Base-by-base conservation (phyloP, 139 green algal species). In the Chlorella sp. region DNA sequence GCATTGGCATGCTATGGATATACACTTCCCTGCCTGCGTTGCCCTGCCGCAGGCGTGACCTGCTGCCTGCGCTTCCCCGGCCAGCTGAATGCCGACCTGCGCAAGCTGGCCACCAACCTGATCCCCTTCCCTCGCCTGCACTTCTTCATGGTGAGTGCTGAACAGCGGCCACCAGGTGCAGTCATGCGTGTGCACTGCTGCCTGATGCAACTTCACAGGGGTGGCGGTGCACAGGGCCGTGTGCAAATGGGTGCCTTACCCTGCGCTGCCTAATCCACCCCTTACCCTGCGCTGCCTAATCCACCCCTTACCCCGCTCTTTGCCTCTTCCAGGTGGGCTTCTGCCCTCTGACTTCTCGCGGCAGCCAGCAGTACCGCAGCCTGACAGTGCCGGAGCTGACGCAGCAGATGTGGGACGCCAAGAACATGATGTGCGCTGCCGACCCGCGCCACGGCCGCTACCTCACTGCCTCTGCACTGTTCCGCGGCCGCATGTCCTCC, bases 351-450 rank as follows among this genome's bases (percentile, higher is more conserved):
- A 99, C 97, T 63, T 97, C 92, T 55, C 95, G 97, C 83, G 97
- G 97, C 85, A 97, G 92, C 80, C 97, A 99, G 95, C 96, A 98
- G 90, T 99, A 99, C 90, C 93, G 97, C 56, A 94, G 88, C 51
- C 91, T 99, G 39, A 98, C 96, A 13, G 97, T 99, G n/a, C 97
- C 97, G n/a, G 97, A 99, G 94, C 93, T 99, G 63, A 99, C 97
- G 51, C 96, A 99, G 95, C 96, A 99, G 94, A 99, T 99, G 97
- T 99, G 96, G 96, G 97, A 99, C 83, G 96, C 97, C 80, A 99
- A 99, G 92, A 99, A 99, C 95, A 99, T 99, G 97, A 99, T 99
- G 97, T 99, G 97, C 90, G 97, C 97, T 26, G 97, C 97, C 47
- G 97, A 99, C 90, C 97, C 97, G 23, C 93, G 97, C 81, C 97